phyloP scores from a whole-genome alignment of 2,329 filamentous ascomycete species.

The Diaporthe sp. region DNA sequence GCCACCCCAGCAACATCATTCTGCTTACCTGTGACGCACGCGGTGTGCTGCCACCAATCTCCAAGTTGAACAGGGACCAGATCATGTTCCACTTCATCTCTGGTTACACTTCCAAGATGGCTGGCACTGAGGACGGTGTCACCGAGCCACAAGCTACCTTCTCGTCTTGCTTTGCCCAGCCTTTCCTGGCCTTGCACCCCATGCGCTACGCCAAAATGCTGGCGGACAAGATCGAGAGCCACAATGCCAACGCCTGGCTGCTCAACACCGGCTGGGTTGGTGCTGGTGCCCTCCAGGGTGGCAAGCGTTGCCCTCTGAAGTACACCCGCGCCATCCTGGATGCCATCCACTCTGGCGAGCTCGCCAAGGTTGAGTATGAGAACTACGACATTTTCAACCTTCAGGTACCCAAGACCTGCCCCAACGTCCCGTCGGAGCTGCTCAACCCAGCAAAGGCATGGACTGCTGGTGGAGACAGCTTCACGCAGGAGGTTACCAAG shows the following conservation, averaged over 20 bases:
- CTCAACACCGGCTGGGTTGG: slow-evolving; percentile 99
- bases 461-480: slow-evolving; percentile 85
- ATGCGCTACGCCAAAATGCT: slow-evolving; percentile 99
- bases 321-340: slow-evolving; percentile 99
- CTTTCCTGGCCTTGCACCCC: slow-evolving; percentile 97
- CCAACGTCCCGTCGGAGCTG: slow-evolving; percentile 89
- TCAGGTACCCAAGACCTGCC: slow-evolving; percentile 91
- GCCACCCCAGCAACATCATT: slow-evolving; percentile 97
- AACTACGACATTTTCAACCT: slow-evolving; percentile 98
- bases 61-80: slow-evolving; percentile 93
- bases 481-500: slow-evolving; percentile 90
- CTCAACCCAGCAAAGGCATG: slow-evolving; percentile 96
- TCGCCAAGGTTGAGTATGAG: slow-evolving; percentile 94
- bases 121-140: slow-evolving; percentile 96
- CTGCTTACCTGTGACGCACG: slow-evolving; percentile 98
- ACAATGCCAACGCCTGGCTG: slow-evolving; percentile 97
- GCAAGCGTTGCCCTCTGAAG: slow-evolving; percentile 97
- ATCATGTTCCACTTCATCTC: slow-evolving; percentile 99
- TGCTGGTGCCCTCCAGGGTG: slow-evolving; percentile 89
- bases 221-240: slow-evolving; percentile 94
- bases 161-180: slow-evolving; percentile 99
- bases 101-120: slow-evolving; percentile 99
- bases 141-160: slow-evolving; percentile 98
- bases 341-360: slow-evolving; percentile 96
- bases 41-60: slow-evolving; percentile 97